These are phyloP conservation scores for Limonium bicolor DNA, from an alignment of 148 eudicot species.

Conservation along the genomic window DNA sequence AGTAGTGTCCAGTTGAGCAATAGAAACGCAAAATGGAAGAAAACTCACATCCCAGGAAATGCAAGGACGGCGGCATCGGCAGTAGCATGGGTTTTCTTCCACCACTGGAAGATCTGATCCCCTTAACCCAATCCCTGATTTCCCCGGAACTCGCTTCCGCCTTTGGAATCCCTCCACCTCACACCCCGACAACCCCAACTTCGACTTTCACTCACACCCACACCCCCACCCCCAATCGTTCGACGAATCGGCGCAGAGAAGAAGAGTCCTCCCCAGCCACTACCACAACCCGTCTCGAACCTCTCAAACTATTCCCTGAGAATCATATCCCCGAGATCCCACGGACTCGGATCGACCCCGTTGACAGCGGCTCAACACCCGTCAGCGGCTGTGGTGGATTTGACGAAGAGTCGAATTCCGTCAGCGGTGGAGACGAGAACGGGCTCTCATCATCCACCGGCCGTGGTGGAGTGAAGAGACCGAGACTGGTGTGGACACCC, in stretches of 20 bases:
- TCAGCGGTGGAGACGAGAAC: slow-evolving; percentile 14
- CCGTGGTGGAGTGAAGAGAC: slow-evolving; percentile 18
- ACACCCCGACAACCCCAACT: neutral
- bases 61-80: no score
- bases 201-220: slow-evolving; percentile 3
- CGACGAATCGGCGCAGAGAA: slow-evolving; percentile 18
- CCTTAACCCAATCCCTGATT: slow-evolving; percentile 18
- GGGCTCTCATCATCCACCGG: slow-evolving; percentile 2
- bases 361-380: neutral
- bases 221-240: slow-evolving; percentile 1
- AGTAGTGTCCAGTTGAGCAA: no score
- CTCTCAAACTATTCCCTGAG: slow-evolving; percentile 17
- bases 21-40: neutral
- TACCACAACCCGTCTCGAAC: neutral
- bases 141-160: slow-evolving; percentile 21
- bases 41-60: neutral
- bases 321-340: slow-evolving; percentile 5
- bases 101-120: slow-evolving; percentile 13
- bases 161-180: slow-evolving; percentile 24
- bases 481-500: slow-evolving; percentile 32
- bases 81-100: slow-evolving; percentile 9
- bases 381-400: slow-evolving; percentile 7
- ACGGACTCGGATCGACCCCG: slow-evolving; percentile 4
- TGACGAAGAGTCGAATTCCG: slow-evolving; percentile 16
- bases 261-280: neutral